Percentiles rank a stretch among this genome's conserved stretches.
phyloP scores from a whole-genome alignment of 805 yeast species.

The Ogataea ramenticola region DNA sequence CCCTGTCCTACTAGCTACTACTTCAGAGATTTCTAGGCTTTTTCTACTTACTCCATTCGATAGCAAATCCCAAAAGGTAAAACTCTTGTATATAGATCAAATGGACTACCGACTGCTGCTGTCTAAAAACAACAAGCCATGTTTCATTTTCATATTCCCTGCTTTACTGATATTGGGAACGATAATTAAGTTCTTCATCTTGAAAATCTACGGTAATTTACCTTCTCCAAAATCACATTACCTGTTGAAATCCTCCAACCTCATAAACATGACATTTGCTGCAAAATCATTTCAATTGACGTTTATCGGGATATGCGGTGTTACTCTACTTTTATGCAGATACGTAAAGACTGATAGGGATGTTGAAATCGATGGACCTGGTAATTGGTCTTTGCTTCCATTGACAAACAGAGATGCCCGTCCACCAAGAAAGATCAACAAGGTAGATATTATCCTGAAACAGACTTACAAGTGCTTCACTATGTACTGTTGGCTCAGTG shows the following conservation, averaged over 20 bases:
- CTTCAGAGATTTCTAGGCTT: too few species aligned
- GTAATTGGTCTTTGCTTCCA: neutral
- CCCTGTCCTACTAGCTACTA: too few species aligned
- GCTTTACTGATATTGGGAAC: slow-evolving; percentile 7
- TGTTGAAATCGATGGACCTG: neutral
- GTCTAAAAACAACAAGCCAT: neutral
- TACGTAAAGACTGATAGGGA: neutral
- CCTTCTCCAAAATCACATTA: slow-evolving; percentile 6
- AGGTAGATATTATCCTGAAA: neutral
- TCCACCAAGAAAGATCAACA: neutral
- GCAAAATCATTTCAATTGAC: slow-evolving; percentile 21
- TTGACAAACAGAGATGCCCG: neutral
- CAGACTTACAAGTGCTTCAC: slow-evolving; percentile 14
- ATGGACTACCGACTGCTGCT: neutral
- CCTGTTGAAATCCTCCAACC: slow-evolving; percentile 17
- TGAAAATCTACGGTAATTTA: neutral
- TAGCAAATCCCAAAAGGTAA: too few species aligned
- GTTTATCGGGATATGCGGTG: neutral
- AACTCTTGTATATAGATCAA: too few species aligned
- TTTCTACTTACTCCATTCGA: too few species aligned
- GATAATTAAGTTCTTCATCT: slow-evolving; percentile 2
- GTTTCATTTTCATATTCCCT: slow-evolving; percentile 8
- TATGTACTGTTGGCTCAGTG: slow-evolving; percentile 14
- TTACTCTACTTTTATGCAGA: neutral
- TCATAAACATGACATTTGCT: slow-evolving; percentile 20